Evolutionary conservation across 2,329 filamentous ascomycete species (phyloP).

Genomic region (Stagonosporopsis chrysanthemi): DNA sequence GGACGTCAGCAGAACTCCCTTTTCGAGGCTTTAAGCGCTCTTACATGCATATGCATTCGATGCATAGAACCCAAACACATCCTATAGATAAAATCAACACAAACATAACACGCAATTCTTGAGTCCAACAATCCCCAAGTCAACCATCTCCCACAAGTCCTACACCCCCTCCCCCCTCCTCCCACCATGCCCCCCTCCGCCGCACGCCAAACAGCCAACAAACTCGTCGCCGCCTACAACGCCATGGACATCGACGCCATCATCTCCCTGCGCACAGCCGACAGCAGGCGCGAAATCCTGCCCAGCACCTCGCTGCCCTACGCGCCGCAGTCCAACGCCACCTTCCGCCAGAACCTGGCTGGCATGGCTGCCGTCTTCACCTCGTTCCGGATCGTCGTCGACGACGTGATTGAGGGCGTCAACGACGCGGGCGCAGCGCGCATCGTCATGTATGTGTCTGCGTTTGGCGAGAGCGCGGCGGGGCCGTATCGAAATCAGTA

Average conservation of each 20-base stretch:
- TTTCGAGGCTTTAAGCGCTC: neutral
- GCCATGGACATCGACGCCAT: slow-evolving; percentile 39
- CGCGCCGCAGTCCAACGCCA: slow-evolving; percentile 32
- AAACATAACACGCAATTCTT: too few relatives aligned
- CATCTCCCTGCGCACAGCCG: slow-evolving; percentile 35
- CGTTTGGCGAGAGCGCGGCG: slow-evolving; percentile 40
- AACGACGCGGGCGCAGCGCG: slow-evolving; percentile 19
- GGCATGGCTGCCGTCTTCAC: slow-evolving; percentile 39
- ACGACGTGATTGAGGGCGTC: slow-evolving; percentile 44
- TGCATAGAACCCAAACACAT: neutral
- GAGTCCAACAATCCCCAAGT: neutral
- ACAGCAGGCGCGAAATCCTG: slow-evolving; percentile 39
- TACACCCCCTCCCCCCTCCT: neutral
- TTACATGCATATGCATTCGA: neutral
- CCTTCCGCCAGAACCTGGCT: slow-evolving; percentile 29
- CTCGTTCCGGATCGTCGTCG: slow-evolving; percentile 39
- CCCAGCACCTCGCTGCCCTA: slow-evolving; percentile 34
- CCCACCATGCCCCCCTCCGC: slow-evolving; percentile 24
- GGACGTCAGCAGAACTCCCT: neutral
- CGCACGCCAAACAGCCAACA: slow-evolving; percentile 40
- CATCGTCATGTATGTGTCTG: slow-evolving; percentile 45
- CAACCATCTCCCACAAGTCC: too few relatives aligned
- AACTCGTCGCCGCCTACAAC: slow-evolving; percentile 44
- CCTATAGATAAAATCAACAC: neutral
- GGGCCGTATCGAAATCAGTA: slow-evolving; percentile 38